These are phyloP conservation scores for Phytophthora capsici DNA, from an alignment of 352 stramenopile genomes.

Conservation along the genomic window DNA sequence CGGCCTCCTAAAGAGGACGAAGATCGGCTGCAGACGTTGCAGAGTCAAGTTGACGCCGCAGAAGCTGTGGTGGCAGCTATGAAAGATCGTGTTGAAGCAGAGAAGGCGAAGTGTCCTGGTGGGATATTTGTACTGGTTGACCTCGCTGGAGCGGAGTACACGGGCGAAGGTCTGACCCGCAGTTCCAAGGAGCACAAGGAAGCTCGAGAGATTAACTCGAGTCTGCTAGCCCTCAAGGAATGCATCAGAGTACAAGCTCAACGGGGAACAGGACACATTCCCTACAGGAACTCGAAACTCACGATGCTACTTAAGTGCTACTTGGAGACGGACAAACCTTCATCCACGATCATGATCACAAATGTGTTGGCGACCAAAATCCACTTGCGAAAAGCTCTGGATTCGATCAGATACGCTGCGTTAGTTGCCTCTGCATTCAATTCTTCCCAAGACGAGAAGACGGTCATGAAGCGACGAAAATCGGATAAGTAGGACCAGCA, in stretches of 20 bases:
- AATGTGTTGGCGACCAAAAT: conserved; percentile 44
- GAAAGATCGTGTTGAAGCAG: conserved; percentile 24
- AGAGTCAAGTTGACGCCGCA: conserved; percentile 24
- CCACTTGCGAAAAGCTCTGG: conserved; percentile 31
- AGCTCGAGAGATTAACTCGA: conserved; percentile 46
- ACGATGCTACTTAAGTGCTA: conserved; percentile 55
- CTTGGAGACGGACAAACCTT: conserved; percentile 26
- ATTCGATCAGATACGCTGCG: conserved; percentile 55
- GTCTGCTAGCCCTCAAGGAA: conserved; percentile 57
- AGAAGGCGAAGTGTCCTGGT: conserved; percentile 21
- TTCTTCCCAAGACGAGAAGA: background rate
- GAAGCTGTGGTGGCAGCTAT: conserved; percentile 25
- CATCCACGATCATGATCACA: conserved; percentile 51
- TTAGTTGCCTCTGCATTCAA: conserved; percentile 52
- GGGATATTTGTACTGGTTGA: conserved; percentile 60
- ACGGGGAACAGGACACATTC: conserved; percentile 25
- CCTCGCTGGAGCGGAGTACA: conserved; percentile 62
- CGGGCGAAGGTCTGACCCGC: conserved; percentile 41
- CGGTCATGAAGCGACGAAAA: too few species aligned
- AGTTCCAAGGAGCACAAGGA: conserved; percentile 20
- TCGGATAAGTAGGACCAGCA: too few species aligned
- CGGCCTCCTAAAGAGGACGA: conserved; percentile 31
- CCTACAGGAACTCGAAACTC: conserved; percentile 54
- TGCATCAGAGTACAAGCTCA: conserved; percentile 44
- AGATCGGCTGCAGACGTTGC: conserved; percentile 26